phyloP scores from a whole-genome alignment of 2,329 filamentous ascomycete genomes.

The Claviceps pazoutovae region DNA sequence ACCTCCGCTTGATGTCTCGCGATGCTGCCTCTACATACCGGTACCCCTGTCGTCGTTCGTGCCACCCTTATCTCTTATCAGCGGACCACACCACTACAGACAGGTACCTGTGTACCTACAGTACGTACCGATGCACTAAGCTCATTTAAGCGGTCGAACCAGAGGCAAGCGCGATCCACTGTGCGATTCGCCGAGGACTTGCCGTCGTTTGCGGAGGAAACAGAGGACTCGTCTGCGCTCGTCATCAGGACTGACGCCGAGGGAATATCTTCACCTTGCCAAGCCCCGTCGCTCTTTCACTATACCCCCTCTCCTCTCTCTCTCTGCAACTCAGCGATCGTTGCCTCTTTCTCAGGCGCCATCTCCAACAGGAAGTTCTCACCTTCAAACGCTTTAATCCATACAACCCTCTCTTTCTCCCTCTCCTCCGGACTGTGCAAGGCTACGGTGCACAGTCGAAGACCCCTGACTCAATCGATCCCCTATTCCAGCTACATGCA shows the following conservation, averaged over 20 bases:
- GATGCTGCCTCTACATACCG: no score
- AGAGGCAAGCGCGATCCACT: no score
- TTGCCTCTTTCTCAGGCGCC: not conserved
- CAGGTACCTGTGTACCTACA: no score
- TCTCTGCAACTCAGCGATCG: not conserved
- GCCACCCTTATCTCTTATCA: no score
- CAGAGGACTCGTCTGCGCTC: no score
- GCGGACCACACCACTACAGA: no score
- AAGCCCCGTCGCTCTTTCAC: not conserved
- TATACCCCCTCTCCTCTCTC: not conserved
- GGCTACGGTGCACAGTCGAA: constrained; percentile 35
- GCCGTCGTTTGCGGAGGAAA: no score
- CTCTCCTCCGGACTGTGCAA: constrained; percentile 35
- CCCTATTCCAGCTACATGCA: constrained; percentile 47
- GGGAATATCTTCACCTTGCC: not conserved
- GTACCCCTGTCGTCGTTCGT: no score
- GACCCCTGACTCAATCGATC: constrained; percentile 14
- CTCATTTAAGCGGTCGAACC: no score
- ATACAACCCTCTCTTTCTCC: not conserved
- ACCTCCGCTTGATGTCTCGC: no score
- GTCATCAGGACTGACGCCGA: not conserved
- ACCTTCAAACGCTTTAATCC: not conserved
- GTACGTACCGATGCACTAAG: no score
- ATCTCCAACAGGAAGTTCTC: not conserved
- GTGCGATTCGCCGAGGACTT: no score